phyloP scores from a whole-genome alignment of 768 basidiomycete genomes.

The Xerocomus potaroensis region DNA sequence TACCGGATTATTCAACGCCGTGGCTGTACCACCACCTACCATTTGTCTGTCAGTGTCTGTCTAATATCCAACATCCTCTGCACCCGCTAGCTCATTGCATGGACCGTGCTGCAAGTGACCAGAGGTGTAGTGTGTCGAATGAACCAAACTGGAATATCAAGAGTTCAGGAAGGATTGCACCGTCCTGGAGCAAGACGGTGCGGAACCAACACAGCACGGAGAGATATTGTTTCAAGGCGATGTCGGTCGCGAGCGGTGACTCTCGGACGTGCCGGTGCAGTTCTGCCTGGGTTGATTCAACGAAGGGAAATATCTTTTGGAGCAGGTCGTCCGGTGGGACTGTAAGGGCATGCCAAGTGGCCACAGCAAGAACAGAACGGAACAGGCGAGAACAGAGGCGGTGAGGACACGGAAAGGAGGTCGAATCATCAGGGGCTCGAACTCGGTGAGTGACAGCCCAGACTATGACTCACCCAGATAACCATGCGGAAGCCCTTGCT shows the following conservation, averaged over 20 bases:
- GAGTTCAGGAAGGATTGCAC: slow-evolving; percentile 31
- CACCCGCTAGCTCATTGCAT: too few relatives aligned
- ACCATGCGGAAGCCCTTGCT: slow-evolving; percentile 21
- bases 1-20: too few relatives aligned
- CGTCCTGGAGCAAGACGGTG: slow-evolving; percentile 33
- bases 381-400: too few relatives aligned
- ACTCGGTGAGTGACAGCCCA: too few relatives aligned
- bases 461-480: neutral
- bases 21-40: too few relatives aligned
- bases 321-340: slow-evolving; percentile 12
- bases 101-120: slow-evolving; percentile 13
- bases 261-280: neutral
- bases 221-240: slow-evolving; percentile 28
- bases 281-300: neutral
- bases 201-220: slow-evolving; percentile 22
- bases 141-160: slow-evolving; percentile 20
- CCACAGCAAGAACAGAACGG: neutral
- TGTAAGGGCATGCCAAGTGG: neutral
- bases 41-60: too few relatives aligned
- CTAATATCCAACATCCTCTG: slow-evolving; percentile 18
- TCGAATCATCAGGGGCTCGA: too few relatives aligned
- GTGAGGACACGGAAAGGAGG: too few relatives aligned
- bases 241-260: slow-evolving; percentile 1
- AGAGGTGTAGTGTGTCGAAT: slow-evolving; percentile 25
- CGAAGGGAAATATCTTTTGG: slow-evolving; percentile 7